Conservation (phyloP, 2,329 filamentous ascomycete species). For the Nemania sp. region DNA sequence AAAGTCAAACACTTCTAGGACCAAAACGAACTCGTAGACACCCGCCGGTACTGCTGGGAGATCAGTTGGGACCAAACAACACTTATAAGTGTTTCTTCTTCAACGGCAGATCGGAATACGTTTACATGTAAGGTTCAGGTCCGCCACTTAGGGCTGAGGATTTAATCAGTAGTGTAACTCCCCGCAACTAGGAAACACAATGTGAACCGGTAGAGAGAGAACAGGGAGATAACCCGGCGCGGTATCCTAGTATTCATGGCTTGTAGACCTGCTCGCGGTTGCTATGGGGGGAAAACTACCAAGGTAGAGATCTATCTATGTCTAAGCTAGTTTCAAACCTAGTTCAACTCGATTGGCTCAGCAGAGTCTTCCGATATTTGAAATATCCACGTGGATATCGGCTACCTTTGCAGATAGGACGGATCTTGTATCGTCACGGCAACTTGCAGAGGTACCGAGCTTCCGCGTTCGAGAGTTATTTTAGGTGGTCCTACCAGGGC, state of each 20-base stretch:
- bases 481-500: slow-evolving; percentile 38
- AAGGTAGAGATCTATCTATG: slow-evolving; percentile 24
- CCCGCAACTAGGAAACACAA: slow-evolving; percentile 12
- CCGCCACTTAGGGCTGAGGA: slow-evolving; percentile 8
- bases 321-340: slow-evolving; percentile 27
- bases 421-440: slow-evolving; percentile 38
- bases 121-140: slow-evolving; percentile 14
- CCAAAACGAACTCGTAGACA: slow-evolving; percentile 17
- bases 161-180: slow-evolving; percentile 7
- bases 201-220: slow-evolving; percentile 23
- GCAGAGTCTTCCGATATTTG: slow-evolving; percentile 33
- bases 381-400: slow-evolving; percentile 38
- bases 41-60: slow-evolving; percentile 21
- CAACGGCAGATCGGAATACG: slow-evolving; percentile 7
- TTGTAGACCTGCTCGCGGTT: slow-evolving; percentile 9
- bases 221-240: slow-evolving; percentile 33
- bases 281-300: background rate
- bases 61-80: slow-evolving; percentile 16
- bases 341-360: slow-evolving; percentile 25
- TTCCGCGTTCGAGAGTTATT: slow-evolving; percentile 41
- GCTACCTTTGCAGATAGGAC: slow-evolving; percentile 30
- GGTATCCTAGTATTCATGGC: slow-evolving; percentile 24
- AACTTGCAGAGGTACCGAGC: slow-evolving; percentile 39
- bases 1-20: slow-evolving; percentile 20
- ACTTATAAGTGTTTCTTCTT: slow-evolving; percentile 17